These are phyloP conservation scores for Myrica gale DNA, from an alignment of 306 rosid species.

Conservation along the genomic window DNA sequence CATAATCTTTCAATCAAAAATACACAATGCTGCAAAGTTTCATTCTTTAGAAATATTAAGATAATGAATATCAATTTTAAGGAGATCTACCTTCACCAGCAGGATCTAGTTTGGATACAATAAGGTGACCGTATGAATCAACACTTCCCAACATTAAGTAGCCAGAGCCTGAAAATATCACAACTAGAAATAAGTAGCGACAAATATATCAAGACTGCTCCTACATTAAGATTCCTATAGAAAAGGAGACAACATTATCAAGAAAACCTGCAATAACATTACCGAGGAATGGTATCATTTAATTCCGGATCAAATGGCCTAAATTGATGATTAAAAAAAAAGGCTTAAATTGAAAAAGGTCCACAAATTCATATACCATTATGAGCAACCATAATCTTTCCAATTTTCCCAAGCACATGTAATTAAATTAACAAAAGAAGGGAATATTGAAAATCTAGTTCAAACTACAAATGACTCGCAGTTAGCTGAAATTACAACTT, in stretches of 20 bases:
- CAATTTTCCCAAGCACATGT: too few species aligned
- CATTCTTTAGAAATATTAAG: too few species aligned
- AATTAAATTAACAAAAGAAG: too few species aligned
- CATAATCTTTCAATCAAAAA: neutral
- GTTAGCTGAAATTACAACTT: too few species aligned
- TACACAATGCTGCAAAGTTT: neutral
- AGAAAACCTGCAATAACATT: neutral
- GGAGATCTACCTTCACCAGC: conserved; percentile 55
- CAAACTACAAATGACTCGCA: too few species aligned
- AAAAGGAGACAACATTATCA: neutral
- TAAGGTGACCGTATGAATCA: conserved; percentile 81
- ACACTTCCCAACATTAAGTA: conserved; percentile 76
- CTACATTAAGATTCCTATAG: neutral
- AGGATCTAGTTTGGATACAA: conserved; percentile 75
- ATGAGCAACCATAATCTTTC: too few species aligned
- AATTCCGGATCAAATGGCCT: neutral
- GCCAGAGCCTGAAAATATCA: conserved; percentile 50
- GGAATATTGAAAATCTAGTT: too few species aligned
- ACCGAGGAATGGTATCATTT: neutral
- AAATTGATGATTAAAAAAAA: too few species aligned
- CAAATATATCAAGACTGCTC: neutral
- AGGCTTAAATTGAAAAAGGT: too few species aligned
- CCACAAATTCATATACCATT: too few species aligned
- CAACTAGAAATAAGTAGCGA: conserved; percentile 7
- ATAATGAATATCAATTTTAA: conserved; percentile 5